These are phyloP conservation scores for Aphanocladium album DNA, from an alignment of 2,329 filamentous ascomycete species.

Conservation along the genomic window DNA sequence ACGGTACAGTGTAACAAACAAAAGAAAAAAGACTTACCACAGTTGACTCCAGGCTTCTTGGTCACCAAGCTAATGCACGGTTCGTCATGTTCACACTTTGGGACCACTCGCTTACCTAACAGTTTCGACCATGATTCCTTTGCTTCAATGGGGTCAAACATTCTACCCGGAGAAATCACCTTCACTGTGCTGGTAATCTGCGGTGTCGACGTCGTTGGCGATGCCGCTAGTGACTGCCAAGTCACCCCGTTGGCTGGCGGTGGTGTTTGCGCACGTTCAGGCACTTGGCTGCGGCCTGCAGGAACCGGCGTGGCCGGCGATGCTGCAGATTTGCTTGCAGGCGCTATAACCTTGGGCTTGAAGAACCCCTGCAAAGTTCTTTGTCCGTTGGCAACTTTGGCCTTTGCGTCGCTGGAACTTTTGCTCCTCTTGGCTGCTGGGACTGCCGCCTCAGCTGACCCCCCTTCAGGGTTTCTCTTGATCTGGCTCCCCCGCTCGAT, in stretches of 20 bases:
- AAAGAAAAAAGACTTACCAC: constrained; percentile 41
- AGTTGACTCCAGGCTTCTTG: constrained; percentile 85
- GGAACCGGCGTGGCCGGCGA: not conserved
- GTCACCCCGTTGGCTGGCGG: not conserved
- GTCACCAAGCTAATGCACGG: constrained; percentile 79
- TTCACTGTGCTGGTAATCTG: not conserved
- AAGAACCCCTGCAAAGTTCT: constrained; percentile 75
- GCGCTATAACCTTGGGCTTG: constrained; percentile 45
- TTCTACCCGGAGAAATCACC: constrained; percentile 28
- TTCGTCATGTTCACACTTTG: constrained; percentile 83
- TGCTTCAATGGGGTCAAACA: constrained; percentile 63
- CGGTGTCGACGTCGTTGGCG: not conserved
- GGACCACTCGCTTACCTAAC: constrained; percentile 67
- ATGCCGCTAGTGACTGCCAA: not conserved
- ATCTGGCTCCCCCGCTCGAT: not conserved
- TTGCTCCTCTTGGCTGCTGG: constrained; percentile 36
- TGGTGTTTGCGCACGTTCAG: not conserved
- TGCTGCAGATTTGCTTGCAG: not conserved
- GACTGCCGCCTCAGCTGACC: constrained; percentile 14
- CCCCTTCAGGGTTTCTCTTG: constrained; percentile 24
- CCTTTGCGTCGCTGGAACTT: constrained; percentile 21
- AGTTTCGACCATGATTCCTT: constrained; percentile 85
- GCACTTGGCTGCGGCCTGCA: not conserved
- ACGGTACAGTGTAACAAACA: not conserved
- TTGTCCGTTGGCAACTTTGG: constrained; percentile 32